Evolutionary conservation across 495 filamentous ascomycete species (phyloP), one percentile per base, ranked within the genome.

Genomic region (Penicillium turbatum): DNA sequence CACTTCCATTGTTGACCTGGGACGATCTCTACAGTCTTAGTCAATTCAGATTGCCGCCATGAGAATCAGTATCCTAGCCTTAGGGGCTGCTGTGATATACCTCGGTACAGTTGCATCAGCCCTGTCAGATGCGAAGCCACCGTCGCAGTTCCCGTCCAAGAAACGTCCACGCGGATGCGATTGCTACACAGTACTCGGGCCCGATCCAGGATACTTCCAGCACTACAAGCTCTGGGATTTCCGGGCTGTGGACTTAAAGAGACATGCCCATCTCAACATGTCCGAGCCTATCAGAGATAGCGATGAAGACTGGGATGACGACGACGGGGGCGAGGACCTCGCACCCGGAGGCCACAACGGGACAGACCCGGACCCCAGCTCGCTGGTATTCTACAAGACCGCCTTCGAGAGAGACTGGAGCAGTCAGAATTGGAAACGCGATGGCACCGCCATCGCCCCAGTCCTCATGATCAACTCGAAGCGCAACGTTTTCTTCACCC

Each of bases 221-320:
- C 72, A 81, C 59, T 82, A 88, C 71, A 76, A 76, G 32, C 82
- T 88, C 65, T 85, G 78, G 71, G 86, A 90, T 70, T 90, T 84
- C 63, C 81, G 86, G 17, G 42, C 64, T 15, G 61, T 71, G 15
- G 56, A 68, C n/a, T 56, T 71, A 29, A 60, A 21, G 3, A 46
- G 32, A 29, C 29, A 51, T 29, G 34, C 36, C 48, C 30, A 56
- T 46, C 17, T 47, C n/a, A 32, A 49, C 36, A 42, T 41, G 15
- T 35, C 53, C 62, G 38, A 77, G 66, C 1, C 51, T 38, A 21
- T 57, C 57, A n/a, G 71, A 70, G 10, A 76, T 64, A 55, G 48
- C 68, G 37, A 80, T 61, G 64, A 75, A 78, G 59, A 59, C 50
- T 27, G 64, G 64, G 37, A 40, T 60, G 42, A 39, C 39, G 54